Conservation (phyloP, 73 alveolate species). For the Tetrahymena elliotti region DNA sequence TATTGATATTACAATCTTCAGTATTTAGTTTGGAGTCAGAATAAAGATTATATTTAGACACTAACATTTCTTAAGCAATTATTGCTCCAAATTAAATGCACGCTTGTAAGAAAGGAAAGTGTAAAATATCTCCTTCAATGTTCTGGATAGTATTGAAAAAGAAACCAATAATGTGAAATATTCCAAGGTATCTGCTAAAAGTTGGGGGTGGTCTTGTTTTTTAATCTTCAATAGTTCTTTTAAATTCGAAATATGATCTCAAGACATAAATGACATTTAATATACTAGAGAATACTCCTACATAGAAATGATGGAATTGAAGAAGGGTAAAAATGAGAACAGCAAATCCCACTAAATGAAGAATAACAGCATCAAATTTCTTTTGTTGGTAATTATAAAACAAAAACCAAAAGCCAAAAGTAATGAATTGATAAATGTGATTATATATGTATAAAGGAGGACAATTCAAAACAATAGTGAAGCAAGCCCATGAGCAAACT, state of each 20-base stretch:
- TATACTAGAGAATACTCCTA: background rate
- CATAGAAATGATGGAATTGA: background rate
- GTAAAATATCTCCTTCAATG: background rate
- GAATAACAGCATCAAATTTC: background rate
- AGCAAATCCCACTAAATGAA: background rate
- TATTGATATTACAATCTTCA: too few relatives aligned
- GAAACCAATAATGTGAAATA: background rate
- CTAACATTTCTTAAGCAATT: background rate
- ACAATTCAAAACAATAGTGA: background rate
- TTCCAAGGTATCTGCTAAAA: background rate
- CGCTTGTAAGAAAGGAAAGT: background rate
- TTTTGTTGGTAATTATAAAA: background rate
- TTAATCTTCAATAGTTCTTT: background rate
- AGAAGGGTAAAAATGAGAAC: background rate
- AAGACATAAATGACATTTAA: background rate
- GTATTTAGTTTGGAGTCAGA: background rate
- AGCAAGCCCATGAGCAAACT: background rate
- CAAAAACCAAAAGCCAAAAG: background rate
- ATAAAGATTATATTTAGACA: background rate
- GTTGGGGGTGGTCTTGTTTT: background rate
- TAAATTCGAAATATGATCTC: background rate
- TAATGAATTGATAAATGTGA: background rate
- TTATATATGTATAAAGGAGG: background rate
- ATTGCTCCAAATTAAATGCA: background rate
- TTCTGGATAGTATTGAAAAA: background rate